Conservation (phyloP, 2,329 filamentous ascomycete species). For the Fusarium papillatum region DNA sequence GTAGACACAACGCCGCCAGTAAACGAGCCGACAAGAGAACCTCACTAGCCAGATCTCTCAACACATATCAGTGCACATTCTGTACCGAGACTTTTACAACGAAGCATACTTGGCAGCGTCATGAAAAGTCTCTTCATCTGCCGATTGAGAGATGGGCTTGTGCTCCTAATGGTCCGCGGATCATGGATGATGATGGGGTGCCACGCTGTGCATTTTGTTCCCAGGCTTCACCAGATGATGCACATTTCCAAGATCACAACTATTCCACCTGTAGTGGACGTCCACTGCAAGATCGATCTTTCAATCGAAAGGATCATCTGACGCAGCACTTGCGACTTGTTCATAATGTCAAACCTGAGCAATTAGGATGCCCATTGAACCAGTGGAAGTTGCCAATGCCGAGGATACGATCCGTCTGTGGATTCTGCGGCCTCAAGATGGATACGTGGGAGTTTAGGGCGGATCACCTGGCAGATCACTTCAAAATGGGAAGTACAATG, state of each 20-base stretch:
- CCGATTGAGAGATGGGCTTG: not conserved
- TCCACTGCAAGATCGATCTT: not conserved
- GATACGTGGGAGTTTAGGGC: not conserved
- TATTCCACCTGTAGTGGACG: not conserved
- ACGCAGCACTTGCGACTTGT: not conserved
- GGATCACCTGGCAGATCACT: not conserved
- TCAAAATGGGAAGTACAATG: not conserved
- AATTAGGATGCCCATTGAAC: not conserved
- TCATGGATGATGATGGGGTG: not conserved
- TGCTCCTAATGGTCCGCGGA: not conserved
- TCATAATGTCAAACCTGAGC: not conserved
- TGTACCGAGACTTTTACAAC: not conserved
- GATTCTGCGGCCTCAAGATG: not conserved
- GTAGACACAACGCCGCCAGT: not conserved
- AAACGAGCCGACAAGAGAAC: not conserved
- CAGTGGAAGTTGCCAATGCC: not conserved
- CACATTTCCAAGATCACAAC: not conserved
- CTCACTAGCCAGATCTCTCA: not conserved
- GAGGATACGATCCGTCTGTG: not conserved
- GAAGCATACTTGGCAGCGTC: conserved; percentile 3
- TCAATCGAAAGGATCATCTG: not conserved
- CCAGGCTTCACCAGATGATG: not conserved
- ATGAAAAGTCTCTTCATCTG: not conserved
- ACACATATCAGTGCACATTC: not conserved
- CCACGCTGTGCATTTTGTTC: not conserved